Evolutionary conservation across 257 asterid species (phyloP).

Genomic region (Ligustrum vulgare): DNA sequence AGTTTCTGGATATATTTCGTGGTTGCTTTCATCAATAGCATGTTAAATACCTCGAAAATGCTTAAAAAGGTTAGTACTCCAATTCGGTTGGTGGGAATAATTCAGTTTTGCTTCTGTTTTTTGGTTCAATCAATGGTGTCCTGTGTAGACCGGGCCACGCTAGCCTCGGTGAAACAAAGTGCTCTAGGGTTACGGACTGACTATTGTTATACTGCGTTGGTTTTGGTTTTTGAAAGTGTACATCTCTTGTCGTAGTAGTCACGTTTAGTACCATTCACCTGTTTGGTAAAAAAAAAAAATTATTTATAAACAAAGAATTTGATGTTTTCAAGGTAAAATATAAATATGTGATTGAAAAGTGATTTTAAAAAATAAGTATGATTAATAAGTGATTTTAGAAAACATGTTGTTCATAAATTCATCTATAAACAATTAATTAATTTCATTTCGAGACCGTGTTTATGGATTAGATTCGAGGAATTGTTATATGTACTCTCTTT

Average conservation of each 20-base stretch:
- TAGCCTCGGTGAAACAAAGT: neutral
- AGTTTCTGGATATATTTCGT: constrained; percentile 2
- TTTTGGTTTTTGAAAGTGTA: neutral
- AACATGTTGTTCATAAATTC: no score
- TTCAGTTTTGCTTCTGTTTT: neutral
- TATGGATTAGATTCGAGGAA: neutral
- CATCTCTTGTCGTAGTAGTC: neutral
- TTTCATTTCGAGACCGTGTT: no score
- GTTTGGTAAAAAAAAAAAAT: no score
- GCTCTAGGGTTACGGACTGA: neutral
- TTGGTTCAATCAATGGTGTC: neutral
- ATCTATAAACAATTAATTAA: no score
- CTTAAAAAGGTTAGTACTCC: neutral
- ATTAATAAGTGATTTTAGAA: no score
- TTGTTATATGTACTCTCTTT: neutral
- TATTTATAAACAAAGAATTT: no score
- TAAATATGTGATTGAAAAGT: no score
- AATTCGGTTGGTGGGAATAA: neutral
- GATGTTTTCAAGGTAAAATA: no score
- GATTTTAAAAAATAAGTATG: no score
- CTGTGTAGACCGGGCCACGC: neutral
- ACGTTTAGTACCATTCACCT: no score
- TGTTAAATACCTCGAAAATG: neutral
- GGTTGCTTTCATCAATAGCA: neutral
- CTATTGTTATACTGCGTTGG: neutral